Percentiles rank a stretch among this genome's conserved stretches.
phyloP scores from a whole-genome alignment of 345 rosid species.

The Dipteronia sinensis region DNA sequence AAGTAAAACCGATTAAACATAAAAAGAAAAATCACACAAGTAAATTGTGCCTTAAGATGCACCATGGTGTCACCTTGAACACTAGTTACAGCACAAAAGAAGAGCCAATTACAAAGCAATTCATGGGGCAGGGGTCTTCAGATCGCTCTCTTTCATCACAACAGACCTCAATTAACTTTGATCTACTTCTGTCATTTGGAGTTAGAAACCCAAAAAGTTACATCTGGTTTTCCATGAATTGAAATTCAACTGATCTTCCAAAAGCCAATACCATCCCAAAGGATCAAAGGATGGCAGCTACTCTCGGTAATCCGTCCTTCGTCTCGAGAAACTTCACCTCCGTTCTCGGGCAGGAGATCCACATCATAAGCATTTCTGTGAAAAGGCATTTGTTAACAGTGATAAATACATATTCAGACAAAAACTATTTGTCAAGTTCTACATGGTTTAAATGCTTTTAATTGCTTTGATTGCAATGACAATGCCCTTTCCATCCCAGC shows the following conservation, averaged over 20 bases:
- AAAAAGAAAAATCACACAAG: conserved; percentile 7
- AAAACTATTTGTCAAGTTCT: background rate
- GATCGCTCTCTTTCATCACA: conserved; percentile 5
- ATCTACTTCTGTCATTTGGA: background rate
- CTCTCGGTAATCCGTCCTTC: background rate
- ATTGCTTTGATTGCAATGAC: too few species aligned
- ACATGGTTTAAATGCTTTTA: background rate
- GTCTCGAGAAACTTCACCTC: conserved; percentile 5
- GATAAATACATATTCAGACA: background rate
- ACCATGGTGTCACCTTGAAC: conserved; percentile 13
- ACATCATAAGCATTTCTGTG: conserved; percentile 20
- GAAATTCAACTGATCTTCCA: conserved; percentile 15
- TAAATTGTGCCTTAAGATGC: background rate
- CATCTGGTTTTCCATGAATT: conserved; percentile 15
- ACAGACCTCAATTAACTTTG: conserved; percentile 5
- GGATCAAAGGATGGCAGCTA: background rate
- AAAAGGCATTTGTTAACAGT: background rate
- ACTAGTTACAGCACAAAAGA: background rate
- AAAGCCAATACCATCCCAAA: conserved; percentile 7
- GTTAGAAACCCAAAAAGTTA: conserved; percentile 10
- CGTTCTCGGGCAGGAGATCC: conserved; percentile 13
- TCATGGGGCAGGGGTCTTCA: background rate
- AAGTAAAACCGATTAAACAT: background rate
- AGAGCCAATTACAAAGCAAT: background rate
- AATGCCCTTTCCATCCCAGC: background rate